These are phyloP conservation scores for Hypericum perforatum DNA, from an alignment of 345 rosid species.

Conservation along the genomic window DNA sequence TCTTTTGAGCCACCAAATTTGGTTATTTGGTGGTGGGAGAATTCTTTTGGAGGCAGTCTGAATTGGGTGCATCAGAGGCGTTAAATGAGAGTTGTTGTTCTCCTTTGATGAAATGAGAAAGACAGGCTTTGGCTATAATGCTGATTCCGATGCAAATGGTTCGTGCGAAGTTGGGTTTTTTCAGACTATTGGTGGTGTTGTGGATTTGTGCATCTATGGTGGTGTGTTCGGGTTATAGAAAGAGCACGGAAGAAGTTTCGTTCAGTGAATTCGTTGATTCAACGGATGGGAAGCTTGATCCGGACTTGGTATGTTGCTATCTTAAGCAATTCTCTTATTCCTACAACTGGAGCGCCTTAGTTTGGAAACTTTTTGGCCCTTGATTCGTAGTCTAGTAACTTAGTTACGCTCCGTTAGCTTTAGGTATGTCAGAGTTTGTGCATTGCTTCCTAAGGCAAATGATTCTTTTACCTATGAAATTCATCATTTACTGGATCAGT, in stretches of 20 bases:
- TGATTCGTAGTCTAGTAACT: too few relatives aligned
- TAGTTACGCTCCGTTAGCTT: too few relatives aligned
- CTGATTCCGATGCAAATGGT: conserved; percentile 24
- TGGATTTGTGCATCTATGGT: conserved; percentile 28
- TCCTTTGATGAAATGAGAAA: conserved; percentile 32
- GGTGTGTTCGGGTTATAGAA: conserved; percentile 26
- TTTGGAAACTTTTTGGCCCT: too few relatives aligned
- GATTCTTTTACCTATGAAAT: too few relatives aligned
- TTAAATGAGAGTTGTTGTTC: conserved; percentile 14
- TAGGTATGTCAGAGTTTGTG: too few relatives aligned
- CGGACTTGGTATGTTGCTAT: conserved; percentile 34
- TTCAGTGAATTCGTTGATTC: conserved; percentile 34
- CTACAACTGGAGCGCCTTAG: not conserved
- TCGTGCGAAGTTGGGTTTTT: conserved; percentile 16
- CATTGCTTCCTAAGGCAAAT: too few relatives aligned
- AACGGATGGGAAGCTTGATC: conserved; percentile 38
- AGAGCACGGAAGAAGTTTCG: conserved; percentile 32
- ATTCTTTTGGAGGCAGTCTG: not conserved
- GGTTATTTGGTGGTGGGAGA: not conserved
- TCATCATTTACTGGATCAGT: too few relatives aligned
- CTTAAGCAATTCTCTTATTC: not conserved
- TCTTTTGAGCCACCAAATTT: not conserved
- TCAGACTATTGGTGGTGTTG: conserved; percentile 24
- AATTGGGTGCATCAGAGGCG: not conserved
- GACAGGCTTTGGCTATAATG: conserved; percentile 11